Evolutionary conservation across 2,329 filamentous ascomycete species (phyloP).

Genomic region (Aspergillus viridinutans): DNA sequence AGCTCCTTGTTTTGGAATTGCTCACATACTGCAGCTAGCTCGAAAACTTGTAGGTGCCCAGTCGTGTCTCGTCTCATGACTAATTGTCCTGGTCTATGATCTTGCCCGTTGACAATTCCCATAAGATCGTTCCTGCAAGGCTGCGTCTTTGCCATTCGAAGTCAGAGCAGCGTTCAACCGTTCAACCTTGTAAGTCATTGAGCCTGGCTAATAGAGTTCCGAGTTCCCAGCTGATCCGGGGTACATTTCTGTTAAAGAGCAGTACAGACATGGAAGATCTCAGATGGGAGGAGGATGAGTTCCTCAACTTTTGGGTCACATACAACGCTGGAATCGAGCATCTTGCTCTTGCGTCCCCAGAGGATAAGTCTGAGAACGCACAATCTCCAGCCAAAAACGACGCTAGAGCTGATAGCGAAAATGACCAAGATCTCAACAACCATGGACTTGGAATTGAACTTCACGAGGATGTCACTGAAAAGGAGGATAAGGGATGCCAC

Average conservation of each 20-base stretch:
- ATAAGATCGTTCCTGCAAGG: neutral
- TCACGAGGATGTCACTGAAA: neutral
- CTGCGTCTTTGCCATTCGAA: neutral
- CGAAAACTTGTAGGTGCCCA: neutral
- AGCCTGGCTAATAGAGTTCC: neutral
- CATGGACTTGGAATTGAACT: neutral
- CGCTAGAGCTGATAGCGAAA: neutral
- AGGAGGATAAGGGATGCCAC: neutral
- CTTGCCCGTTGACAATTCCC: neutral
- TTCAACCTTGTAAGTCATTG: neutral
- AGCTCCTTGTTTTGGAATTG: neutral
- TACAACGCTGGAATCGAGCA: neutral
- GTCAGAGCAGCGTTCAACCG: neutral
- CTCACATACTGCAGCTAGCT: neutral
- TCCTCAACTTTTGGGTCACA: neutral
- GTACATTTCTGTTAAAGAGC: neutral
- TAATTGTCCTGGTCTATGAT: neutral
- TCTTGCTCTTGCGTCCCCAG: neutral
- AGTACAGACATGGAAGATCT: neutral
- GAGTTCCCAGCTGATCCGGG: neutral
- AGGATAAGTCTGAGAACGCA: neutral
- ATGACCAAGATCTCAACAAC: neutral
- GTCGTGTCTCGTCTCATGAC: neutral
- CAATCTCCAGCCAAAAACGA: neutral
- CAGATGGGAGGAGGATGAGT: neutral